Evolutionary conservation across 192 early-diverging fungal species (phyloP), one percentile per base, ranked within the genome.

Genomic region (Umbelopsis sp.): DNA sequence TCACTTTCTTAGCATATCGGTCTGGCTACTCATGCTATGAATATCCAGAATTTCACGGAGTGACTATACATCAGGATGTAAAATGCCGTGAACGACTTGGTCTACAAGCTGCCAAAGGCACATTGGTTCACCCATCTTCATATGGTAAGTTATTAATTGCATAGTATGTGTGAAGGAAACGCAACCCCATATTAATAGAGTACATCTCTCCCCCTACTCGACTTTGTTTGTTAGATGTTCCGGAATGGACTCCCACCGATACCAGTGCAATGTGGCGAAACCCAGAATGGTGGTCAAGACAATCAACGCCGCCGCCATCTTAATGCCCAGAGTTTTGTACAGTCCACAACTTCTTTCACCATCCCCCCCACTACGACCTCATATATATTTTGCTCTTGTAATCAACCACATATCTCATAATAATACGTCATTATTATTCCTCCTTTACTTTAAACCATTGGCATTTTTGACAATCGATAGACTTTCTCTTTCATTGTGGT

Each of bases 1-100:
- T 87, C 44, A 85, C 86, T 9, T 83, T 79, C 69, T 49, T 87
- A 14, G 84, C 74, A 41, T 83, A 84, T 75, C 59, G 29, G 14
- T 41, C 49, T 71, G 79, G 71, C 36, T 29, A 81, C 69, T 47
- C 26, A 38, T 71, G 86, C 71, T 65, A 69, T 56, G 74, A 86
- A 65, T 75, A 65, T 21, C 79, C 83, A 21, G 77, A 80, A 51
- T 80, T 78, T 54, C 76, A 83, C 77, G 81, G 83, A 22, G 52
- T 87, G 7, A 79, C 81, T 2, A 74, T 74, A 45, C 73, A 74
- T 74, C 73, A 74, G 51, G 73, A 74, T 69, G 73, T 69, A 22
- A 22, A 54, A 26, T 74, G 73, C 53, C 24, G 68, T 17, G 49
- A 69, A 41, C 67, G 73, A 2, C 43, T 74, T 16, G 29, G 56